Evolutionary conservation across 202 grass and related monocot species (phyloP).

Genomic region (Zoysia matrella): DNA sequence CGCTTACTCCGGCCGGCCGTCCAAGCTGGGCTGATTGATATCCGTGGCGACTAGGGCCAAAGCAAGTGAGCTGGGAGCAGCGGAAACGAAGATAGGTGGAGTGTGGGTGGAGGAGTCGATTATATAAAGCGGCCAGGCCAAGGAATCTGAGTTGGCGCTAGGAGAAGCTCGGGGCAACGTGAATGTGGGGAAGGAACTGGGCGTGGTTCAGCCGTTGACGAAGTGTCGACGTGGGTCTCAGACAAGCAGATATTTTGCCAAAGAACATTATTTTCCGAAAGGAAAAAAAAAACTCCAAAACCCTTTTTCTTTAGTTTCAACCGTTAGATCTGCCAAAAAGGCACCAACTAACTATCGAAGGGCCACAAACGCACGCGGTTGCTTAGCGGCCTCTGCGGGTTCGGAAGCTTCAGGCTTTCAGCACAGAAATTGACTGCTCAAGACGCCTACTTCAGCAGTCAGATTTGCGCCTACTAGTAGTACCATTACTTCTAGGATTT

Average conservation of each 20-base stretch:
- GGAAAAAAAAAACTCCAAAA: neutral
- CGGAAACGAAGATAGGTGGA: neutral
- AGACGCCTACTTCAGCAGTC: neutral
- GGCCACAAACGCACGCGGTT: neutral
- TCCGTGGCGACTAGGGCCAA: neutral
- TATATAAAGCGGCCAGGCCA: neutral
- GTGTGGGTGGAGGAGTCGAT: neutral
- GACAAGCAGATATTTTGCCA: neutral
- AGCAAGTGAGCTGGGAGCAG: neutral
- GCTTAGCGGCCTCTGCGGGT: neutral
- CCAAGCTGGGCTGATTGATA: neutral
- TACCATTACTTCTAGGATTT: too few species aligned
- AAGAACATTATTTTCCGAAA: neutral
- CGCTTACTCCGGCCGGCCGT: neutral
- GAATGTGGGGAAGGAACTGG: neutral
- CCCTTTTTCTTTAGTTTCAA: neutral
- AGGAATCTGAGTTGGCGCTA: neutral
- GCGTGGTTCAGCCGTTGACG: neutral
- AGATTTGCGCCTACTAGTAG: neutral
- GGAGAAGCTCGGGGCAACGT: neutral
- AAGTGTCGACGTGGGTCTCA: neutral
- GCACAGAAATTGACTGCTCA: neutral
- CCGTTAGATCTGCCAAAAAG: neutral
- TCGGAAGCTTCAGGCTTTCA: neutral
- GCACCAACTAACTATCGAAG: neutral